Percentiles rank a stretch among this genome's conserved stretches.
Evolutionary conservation across 257 asterid genomes (phyloP).

Genomic region (Solanum rostratum): DNA sequence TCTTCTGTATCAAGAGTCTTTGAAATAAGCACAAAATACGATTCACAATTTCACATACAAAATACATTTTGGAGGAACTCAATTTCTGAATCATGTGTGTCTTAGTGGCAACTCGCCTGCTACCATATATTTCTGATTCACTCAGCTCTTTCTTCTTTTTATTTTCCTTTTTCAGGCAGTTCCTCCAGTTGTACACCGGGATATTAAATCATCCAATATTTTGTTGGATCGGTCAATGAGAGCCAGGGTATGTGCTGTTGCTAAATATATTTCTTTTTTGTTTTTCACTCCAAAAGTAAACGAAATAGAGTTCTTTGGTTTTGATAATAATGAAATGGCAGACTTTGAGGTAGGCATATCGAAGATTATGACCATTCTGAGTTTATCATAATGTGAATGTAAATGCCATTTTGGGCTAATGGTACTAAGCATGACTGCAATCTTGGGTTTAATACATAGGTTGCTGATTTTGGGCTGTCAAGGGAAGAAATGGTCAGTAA

Average conservation of each 20-base stretch:
- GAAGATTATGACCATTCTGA: not conserved
- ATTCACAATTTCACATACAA: not conserved
- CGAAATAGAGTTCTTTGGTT: not conserved
- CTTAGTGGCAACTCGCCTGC: not conserved
- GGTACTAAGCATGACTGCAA: not conserved
- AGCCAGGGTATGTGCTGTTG: slow-evolving; percentile 53
- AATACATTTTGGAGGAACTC: not conserved
- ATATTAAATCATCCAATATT: slow-evolving; percentile 86
- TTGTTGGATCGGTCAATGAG: slow-evolving; percentile 85
- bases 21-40: not conserved
- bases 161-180: slow-evolving; percentile 61
- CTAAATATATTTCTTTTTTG: not conserved
- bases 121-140: not conserved
- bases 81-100: not conserved
- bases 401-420: not conserved
- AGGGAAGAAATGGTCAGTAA: slow-evolving; percentile 79
- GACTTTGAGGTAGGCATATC: not conserved
- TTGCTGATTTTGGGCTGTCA: slow-evolving; percentile 94
- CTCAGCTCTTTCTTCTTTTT: not conserved
- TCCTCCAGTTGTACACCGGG: slow-evolving; percentile 90
- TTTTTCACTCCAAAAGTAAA: not conserved
- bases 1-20: not conserved
- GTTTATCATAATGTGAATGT: not conserved
- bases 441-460: slow-evolving; percentile 31
- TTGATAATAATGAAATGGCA: not conserved